Evolutionary conservation across 345 rosid species (phyloP), one percentile per base, ranked within the genome.

Genomic region (Psidium friedrichsthalianum): DNA sequence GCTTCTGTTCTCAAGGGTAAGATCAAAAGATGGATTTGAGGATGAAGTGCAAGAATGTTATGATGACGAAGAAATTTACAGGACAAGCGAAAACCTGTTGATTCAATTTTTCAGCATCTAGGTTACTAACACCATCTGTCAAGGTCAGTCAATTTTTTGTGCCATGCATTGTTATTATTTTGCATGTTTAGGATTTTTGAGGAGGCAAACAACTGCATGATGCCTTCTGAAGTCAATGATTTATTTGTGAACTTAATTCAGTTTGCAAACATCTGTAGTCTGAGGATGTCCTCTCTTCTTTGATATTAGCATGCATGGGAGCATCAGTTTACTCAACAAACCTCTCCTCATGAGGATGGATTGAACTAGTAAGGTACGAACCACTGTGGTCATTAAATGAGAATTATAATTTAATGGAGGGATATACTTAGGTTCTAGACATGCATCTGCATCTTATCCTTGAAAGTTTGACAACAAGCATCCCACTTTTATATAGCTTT

Each of bases 121-220:
- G 92, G 89, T 91, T 98, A 80, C 96, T 98, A 88, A 98, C 98
- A 47, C 98, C 99, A 86, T 96, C 98, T 83, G 95, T 98, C 74
- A 98, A 96, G 98, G 99, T 96, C 85, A 69, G 85, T 51, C 1
- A 6, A 83, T 51, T 69, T 54, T 82, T 82, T 54, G 21, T 61
- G 24, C 52, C 53, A 32, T 1, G 10, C 40, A 14, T 27, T 61
- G 40, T 8, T 27, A 61, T 61, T 27, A 59, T 27, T 61, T 61
- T 61, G 74, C 74, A 29, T 61, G 15, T 61, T 61, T 61, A 27
- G 74, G 21, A 61, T 61, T 27, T 51, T 61, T 61, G 74, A 27
- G 40, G 20, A 61, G 74, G 40, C 20, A 61, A 15, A 61, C 74
- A 36, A 36, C 36, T 61, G 74, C 74, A 13, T 61, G 74, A 59